phyloP scores from a whole-genome alignment of 768 basidiomycete species.

The Boletus barrowsii region DNA sequence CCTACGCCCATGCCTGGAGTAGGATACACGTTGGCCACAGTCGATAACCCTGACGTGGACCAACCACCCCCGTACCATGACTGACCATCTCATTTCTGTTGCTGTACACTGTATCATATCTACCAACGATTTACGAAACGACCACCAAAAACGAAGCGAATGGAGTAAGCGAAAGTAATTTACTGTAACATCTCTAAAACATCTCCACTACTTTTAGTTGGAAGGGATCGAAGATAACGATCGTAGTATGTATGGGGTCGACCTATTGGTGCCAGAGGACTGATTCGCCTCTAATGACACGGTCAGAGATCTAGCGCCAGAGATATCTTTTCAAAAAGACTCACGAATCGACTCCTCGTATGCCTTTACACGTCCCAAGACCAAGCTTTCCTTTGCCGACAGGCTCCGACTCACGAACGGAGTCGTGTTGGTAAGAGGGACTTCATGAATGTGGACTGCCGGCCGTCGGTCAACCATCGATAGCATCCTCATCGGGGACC shows the following conservation, averaged over 20 bases:
- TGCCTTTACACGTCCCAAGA: slow-evolving; percentile 28
- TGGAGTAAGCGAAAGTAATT: not conserved
- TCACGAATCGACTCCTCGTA: slow-evolving; percentile 27
- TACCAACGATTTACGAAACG: not conserved
- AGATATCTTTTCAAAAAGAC: not conserved
- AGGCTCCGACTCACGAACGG: not conserved
- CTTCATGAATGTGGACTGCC: not conserved
- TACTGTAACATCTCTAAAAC: not conserved
- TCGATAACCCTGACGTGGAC: slow-evolving; percentile 10
- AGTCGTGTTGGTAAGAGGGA: not conserved
- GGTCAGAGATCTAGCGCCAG: not conserved
- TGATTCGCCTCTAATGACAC: not conserved
- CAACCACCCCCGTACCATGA: slow-evolving; percentile 22
- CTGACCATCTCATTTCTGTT: not conserved
- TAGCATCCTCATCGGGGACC: slow-evolving; percentile 7
- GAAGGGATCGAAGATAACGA: slow-evolving; percentile 32
- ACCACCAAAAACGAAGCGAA: not conserved
- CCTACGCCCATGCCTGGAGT: slow-evolving; percentile 23
- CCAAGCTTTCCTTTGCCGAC: slow-evolving; percentile 24
- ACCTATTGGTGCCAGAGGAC: slow-evolving; percentile 1
- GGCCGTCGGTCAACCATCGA: slow-evolving; percentile 17
- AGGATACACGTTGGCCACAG: slow-evolving; percentile 17
- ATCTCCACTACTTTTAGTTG: not conserved
- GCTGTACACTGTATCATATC: slow-evolving; percentile 4
- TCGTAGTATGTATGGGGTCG: slow-evolving; percentile 40